Percentiles rank a stretch among this genome's conserved stretches.
phyloP scores from a whole-genome alignment of 202 grass and related monocot genomes.

The Hordeum pubiflorum region DNA sequence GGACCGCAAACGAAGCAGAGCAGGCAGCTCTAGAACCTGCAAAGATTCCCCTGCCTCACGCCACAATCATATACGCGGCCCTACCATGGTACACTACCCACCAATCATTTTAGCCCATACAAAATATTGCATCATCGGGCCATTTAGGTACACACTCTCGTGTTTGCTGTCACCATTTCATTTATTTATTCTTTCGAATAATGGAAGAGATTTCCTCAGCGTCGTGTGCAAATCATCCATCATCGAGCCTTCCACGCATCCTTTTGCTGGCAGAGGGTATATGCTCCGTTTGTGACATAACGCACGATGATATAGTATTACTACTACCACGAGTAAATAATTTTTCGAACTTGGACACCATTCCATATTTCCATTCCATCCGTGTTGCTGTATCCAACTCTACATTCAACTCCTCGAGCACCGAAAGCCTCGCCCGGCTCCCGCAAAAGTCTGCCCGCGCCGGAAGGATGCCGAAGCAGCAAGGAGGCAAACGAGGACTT shows the following conservation, averaged over 20 bases:
- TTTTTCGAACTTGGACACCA: neutral
- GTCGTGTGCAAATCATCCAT: neutral
- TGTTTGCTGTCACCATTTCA: neutral
- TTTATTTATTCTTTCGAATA: too few species aligned
- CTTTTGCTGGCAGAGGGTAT: neutral
- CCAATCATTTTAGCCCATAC: conserved; percentile 18
- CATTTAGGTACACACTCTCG: neutral
- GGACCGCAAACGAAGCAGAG: neutral
- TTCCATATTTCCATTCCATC: neutral
- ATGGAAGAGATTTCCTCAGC: neutral
- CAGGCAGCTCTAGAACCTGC: conserved; percentile 23
- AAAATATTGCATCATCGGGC: neutral
- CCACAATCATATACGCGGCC: neutral
- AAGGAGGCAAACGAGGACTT: conserved; percentile 6
- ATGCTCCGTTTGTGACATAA: neutral
- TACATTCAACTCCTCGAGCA: neutral
- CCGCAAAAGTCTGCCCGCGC: neutral
- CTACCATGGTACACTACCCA: neutral
- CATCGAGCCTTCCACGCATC: neutral
- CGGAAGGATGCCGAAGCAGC: neutral
- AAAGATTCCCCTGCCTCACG: conserved; percentile 7
- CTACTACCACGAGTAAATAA: neutral
- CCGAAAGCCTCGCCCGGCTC: neutral
- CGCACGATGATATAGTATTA: neutral
- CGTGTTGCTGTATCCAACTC: neutral